Percentiles rank a stretch among this genome's conserved stretches.
These are phyloP conservation scores for Fusarium zealandicum DNA, from an alignment of 2,329 filamentous ascomycete genomes.

Conservation along the genomic window DNA sequence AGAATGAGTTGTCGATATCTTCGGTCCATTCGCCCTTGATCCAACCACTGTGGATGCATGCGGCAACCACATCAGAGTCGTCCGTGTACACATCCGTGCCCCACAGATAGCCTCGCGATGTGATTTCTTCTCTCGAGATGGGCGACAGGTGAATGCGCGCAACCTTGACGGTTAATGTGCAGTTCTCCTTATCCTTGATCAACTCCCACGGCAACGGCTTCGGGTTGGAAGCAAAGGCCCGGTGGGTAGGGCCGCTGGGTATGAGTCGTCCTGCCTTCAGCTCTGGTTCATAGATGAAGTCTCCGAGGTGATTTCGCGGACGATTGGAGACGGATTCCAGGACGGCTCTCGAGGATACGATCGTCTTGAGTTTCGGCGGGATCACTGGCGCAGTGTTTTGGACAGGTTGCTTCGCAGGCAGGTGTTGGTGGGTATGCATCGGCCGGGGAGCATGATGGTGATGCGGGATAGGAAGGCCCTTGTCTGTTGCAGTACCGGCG, in stretches of 20 bases:
- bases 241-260: slow-evolving; percentile 48
- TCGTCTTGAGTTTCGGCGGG: slow-evolving; percentile 68
- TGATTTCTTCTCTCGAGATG: slow-evolving; percentile 81
- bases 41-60: slow-evolving; percentile 92
- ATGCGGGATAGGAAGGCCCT: slow-evolving; percentile 50
- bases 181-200: slow-evolving; percentile 80
- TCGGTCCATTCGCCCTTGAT: slow-evolving; percentile 87
- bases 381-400: slow-evolving; percentile 42
- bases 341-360: slow-evolving; percentile 73
- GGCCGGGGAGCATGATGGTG: slow-evolving; percentile 57
- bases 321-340: slow-evolving; percentile 74
- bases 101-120: slow-evolving; percentile 81
- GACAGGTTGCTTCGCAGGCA: slow-evolving; percentile 36
- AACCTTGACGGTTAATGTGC: slow-evolving; percentile 87
- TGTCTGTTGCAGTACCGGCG: slow-evolving; percentile 54
- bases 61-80: slow-evolving; percentile 91
- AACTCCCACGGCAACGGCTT: slow-evolving; percentile 78
- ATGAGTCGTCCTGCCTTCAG: slow-evolving; percentile 62
- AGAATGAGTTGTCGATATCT: slow-evolving; percentile 73
- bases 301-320: slow-evolving; percentile 82
- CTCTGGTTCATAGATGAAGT: slow-evolving; percentile 78
- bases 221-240: slow-evolving; percentile 63
- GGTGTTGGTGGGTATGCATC: slow-evolving; percentile 35
- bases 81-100: slow-evolving; percentile 95
- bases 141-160: slow-evolving; percentile 78